Percentiles rank a stretch among this genome's conserved stretches.
Evolutionary conservation across 306 rosid species (phyloP).

Genomic region (Citrullus mucosospermus): DNA sequence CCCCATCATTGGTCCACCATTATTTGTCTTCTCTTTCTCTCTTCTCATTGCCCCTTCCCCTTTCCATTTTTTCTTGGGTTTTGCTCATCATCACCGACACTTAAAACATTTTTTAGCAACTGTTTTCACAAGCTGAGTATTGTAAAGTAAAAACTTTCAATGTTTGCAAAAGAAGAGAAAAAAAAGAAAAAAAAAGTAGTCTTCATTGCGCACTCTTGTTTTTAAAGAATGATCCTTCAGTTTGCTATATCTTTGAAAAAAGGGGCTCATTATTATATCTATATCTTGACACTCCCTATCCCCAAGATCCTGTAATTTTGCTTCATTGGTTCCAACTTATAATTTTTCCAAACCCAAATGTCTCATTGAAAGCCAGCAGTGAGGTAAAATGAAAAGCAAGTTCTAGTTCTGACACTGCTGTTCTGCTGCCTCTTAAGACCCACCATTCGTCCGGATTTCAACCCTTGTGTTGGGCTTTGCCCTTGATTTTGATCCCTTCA

Average conservation of each 20-base stretch:
- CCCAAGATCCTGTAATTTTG: not conserved
- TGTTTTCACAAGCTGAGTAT: not conserved
- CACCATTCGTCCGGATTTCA: not conserved
- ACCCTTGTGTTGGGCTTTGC: not conserved
- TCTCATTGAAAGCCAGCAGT: not conserved
- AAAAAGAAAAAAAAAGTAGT: not conserved
- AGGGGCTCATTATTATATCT: not conserved
- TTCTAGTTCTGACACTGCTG: not conserved
- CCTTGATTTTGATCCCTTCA: not conserved
- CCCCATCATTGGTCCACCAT: not conserved
- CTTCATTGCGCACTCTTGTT: not conserved
- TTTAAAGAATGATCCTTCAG: not conserved
- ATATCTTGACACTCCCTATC: not conserved
- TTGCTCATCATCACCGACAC: not conserved
- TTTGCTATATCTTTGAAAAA: not conserved
- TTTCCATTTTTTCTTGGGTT: not conserved
- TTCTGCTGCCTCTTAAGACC: conserved; percentile 4
- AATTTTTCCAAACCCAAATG: not conserved
- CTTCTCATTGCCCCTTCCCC: not conserved
- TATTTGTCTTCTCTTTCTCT: not conserved
- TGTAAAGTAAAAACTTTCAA: not conserved
- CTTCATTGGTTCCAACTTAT: not conserved
- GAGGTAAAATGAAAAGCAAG: conserved; percentile 1
- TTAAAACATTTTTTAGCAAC: not conserved
- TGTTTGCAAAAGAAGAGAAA: not conserved